A percentile compares a stretch with the other conserved stretches of the same genome.
Evolutionary conservation across 129 eudicot species (phyloP).

Genomic region (Glebionis coronaria): DNA sequence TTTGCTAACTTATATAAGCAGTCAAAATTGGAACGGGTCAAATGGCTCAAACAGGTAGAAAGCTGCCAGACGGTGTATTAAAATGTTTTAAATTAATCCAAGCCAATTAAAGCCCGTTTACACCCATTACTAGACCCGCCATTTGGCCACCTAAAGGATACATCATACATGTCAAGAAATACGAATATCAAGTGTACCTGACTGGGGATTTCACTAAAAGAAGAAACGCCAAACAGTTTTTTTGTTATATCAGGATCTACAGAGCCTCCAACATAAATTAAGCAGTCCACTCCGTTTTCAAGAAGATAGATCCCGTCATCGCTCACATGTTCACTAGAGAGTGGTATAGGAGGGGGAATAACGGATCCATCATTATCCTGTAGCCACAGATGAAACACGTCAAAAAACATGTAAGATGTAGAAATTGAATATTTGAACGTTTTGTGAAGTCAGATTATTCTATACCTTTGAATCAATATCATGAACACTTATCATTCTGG

Average conservation of each 20-base stretch:
- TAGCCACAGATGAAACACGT: not conserved
- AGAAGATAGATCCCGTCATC: constrained; percentile 85
- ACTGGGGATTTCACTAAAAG: constrained; percentile 45
- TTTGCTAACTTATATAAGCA: too few relatives aligned
- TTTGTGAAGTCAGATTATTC: not conserved
- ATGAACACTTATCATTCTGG: constrained; percentile 78
- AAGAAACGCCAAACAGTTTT: constrained; percentile 62
- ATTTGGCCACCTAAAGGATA: too few relatives aligned
- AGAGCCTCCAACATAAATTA: constrained; percentile 63
- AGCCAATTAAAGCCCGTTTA: too few relatives aligned
- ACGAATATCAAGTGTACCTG: not conserved
- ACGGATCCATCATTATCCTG: constrained; percentile 64
- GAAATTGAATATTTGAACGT: not conserved
- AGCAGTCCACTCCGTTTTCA: constrained; percentile 81
- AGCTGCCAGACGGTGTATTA: too few relatives aligned
- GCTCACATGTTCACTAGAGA: constrained; percentile 70
- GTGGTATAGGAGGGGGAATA: constrained; percentile 61
- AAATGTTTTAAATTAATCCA: too few relatives aligned
- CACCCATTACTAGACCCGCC: too few relatives aligned
- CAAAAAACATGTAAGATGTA: not conserved
- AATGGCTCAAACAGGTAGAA: too few relatives aligned
- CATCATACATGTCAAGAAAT: too few relatives aligned
- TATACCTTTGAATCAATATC: constrained; percentile 67
- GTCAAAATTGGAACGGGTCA: too few relatives aligned
- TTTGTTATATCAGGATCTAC: constrained; percentile 45